A percentile compares a stretch with the other conserved stretches of the same genome.
Evolutionary conservation across 768 basidiomycete species (phyloP).

Genomic region (Mycena leptocephala): DNA sequence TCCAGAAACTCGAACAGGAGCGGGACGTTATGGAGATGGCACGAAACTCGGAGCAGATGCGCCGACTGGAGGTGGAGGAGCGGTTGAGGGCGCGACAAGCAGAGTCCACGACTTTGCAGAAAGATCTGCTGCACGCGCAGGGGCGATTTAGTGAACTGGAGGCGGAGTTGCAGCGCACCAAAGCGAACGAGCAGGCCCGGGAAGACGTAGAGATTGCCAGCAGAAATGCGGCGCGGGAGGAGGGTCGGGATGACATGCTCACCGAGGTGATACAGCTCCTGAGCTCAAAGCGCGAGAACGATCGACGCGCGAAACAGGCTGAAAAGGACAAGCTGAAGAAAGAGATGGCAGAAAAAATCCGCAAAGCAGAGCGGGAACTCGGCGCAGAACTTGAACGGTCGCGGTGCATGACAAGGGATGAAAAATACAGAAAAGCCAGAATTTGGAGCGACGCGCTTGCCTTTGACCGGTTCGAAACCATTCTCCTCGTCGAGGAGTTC

Average conservation of each 20-base stretch:
- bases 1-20: background rate
- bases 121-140: background rate
- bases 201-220: background rate
- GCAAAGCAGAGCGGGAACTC: background rate
- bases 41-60: background rate
- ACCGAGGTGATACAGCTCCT: background rate
- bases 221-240: background rate
- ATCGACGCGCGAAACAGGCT: background rate
- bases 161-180: background rate
- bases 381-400: background rate
- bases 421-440: background rate
- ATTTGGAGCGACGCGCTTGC: background rate
- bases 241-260: background rate
- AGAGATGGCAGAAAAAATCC: background rate
- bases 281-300: background rate
- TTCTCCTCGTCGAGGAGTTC: constrained; percentile 4
- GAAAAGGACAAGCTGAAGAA: background rate
- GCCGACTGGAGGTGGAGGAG: background rate
- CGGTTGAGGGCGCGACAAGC: background rate
- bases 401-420: background rate
- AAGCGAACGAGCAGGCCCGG: background rate
- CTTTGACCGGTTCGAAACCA: background rate
- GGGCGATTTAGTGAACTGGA: background rate
- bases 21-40: background rate
- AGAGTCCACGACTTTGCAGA: no score